These are phyloP conservation scores for Viola odorata DNA, from an alignment of 345 rosid species.

Conservation along the genomic window DNA sequence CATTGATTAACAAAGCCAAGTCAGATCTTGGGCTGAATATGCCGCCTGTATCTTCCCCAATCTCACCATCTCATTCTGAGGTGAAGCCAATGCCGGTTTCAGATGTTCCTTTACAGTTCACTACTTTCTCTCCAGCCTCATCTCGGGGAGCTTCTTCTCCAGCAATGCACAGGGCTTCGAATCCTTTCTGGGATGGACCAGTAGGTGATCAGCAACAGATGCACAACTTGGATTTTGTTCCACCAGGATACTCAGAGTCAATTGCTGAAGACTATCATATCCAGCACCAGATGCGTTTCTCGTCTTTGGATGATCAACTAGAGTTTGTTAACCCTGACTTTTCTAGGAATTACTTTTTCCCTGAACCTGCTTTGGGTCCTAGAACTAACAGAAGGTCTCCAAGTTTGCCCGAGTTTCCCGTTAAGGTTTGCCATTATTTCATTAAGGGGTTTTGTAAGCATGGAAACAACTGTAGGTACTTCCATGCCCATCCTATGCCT, in stretches of 20 bases:
- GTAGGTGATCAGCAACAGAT: conserved; percentile 31
- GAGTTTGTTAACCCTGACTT: conserved; percentile 44
- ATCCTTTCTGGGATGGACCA: conserved; percentile 45
- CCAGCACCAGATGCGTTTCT: conserved; percentile 42
- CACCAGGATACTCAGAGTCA: conserved; percentile 27
- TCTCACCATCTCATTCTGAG: conserved; percentile 26
- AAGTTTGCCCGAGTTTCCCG: conserved; percentile 74
- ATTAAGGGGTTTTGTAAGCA: conserved; percentile 85
- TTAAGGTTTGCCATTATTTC: conserved; percentile 86
- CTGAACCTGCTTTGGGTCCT: conserved; percentile 37
- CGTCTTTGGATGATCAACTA: conserved; percentile 45
- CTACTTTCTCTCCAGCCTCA: conserved; percentile 29
- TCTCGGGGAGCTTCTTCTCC: conserved; percentile 33
- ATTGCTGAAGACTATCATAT: conserved; percentile 34
- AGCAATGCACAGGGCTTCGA: conserved; percentile 29
- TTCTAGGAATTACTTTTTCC: conserved; percentile 38
- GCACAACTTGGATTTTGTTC: conserved; percentile 32
- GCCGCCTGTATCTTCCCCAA: conserved; percentile 26
- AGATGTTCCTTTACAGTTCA: conserved; percentile 36
- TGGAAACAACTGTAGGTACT: conserved; percentile 76
- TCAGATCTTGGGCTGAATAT: conserved; percentile 45
- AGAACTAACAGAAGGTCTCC: conserved; percentile 68
- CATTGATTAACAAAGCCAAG: conserved; percentile 61
- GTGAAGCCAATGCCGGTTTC: conserved; percentile 25
- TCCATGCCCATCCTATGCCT: conserved; percentile 52